Conservation (phyloP, 2,329 filamentous ascomycete genomes). For the Neofusicoccum sp. region DNA sequence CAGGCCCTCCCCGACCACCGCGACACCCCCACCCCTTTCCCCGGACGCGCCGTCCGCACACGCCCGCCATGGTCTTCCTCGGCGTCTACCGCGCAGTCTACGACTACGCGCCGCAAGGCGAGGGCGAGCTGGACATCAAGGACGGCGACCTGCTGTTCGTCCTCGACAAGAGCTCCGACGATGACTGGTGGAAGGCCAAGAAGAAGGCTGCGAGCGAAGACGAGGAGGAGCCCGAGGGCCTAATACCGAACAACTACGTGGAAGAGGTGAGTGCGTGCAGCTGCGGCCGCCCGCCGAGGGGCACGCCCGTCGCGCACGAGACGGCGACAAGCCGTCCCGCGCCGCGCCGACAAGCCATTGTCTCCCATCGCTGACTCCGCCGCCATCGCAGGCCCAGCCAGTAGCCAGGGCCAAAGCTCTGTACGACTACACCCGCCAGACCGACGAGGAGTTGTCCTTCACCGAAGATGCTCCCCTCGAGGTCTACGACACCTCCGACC, state of each 20-base stretch:
- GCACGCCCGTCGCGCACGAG: background rate
- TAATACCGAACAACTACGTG: slow-evolving; percentile 94
- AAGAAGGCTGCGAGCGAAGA: slow-evolving; percentile 79
- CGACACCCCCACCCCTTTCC: background rate
- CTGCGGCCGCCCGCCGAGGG: background rate
- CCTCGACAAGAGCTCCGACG: slow-evolving; percentile 72
- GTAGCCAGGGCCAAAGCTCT: slow-evolving; percentile 79
- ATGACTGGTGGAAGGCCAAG: slow-evolving; percentile 96
- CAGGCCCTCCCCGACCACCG: background rate
- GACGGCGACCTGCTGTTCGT: slow-evolving; percentile 91
- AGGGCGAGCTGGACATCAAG: slow-evolving; percentile 79
- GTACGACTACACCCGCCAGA: slow-evolving; percentile 97
- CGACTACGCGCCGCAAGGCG: slow-evolving; percentile 86
- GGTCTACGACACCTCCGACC: slow-evolving; percentile 88
- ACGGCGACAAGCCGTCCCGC: background rate
- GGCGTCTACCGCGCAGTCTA: slow-evolving; percentile 90
- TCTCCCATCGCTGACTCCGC: background rate
- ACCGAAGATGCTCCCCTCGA: slow-evolving; percentile 81
- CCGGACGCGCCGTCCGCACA: background rate
- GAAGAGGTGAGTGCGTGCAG: slow-evolving; percentile 70
- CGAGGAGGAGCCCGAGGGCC: slow-evolving; percentile 85
- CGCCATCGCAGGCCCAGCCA: slow-evolving; percentile 61
- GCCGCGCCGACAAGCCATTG: slow-evolving; percentile 5
- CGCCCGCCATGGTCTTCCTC: slow-evolving; percentile 75
- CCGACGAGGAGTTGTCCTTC: slow-evolving; percentile 96